Conservation (phyloP, 1,139 yeast species). For the Blastobotrys apis region DNA sequence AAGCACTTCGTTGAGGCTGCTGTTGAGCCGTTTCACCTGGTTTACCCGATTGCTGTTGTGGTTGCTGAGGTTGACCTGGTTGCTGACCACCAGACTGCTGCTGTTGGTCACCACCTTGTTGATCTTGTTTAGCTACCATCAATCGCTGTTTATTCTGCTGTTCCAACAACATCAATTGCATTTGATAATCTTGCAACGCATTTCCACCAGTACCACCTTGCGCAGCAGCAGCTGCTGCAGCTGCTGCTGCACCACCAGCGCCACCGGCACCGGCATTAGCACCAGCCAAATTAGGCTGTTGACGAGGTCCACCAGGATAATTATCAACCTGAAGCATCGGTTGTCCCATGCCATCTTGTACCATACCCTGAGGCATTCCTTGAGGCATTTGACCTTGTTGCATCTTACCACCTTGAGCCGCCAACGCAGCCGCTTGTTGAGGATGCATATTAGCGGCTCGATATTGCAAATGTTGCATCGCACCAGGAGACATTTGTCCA, state of each 20-base stretch:
- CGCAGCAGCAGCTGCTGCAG: constrained; percentile 19
- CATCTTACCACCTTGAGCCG: constrained; percentile 8
- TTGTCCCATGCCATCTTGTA: constrained; percentile 16
- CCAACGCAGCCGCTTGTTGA: constrained; percentile 7
- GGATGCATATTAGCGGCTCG: constrained; percentile 10
- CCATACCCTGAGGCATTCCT: constrained; percentile 10
- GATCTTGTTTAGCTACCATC: constrained; percentile 38
- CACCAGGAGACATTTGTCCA: constrained; percentile 16
- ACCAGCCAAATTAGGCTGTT: background rate
- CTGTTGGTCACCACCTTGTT: constrained; percentile 19
- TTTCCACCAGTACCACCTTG: constrained; percentile 29
- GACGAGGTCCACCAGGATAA: constrained; percentile 6
- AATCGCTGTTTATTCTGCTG: constrained; percentile 60
- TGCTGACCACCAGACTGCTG: constrained; percentile 3
- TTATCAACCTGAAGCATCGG: constrained; percentile 21
- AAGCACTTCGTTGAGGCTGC: constrained; percentile 7
- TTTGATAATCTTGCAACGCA: constrained; percentile 67
- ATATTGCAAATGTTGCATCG: constrained; percentile 10
- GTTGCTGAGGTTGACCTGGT: constrained; percentile 3
- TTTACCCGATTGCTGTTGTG: constrained; percentile 5
- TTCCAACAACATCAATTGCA: constrained; percentile 67
- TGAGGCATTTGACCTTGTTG: constrained; percentile 6
- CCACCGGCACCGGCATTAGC: constrained; percentile 7
- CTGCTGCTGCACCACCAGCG: constrained; percentile 3
- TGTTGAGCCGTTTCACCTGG: constrained; percentile 4